Conservation (phyloP, 1,284 basidiomycete genomes). For the Marasmius tenuissimus region DNA sequence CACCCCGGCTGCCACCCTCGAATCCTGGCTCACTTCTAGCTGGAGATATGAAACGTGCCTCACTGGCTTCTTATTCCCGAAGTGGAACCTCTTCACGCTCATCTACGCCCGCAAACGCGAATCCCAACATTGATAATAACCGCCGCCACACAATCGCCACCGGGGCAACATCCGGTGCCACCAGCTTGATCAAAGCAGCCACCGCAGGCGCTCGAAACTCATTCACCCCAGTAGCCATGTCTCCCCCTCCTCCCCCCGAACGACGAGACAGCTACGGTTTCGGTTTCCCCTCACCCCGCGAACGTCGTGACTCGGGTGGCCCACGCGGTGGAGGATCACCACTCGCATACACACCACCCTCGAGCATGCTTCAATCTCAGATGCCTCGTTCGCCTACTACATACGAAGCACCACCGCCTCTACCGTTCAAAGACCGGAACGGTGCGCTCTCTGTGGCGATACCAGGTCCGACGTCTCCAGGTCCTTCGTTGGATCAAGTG, state of each 20-base stretch:
- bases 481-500: conserved; percentile 11
- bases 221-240: not conserved
- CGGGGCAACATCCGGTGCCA: not conserved
- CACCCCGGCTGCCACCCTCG: not conserved
- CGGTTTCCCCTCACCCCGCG: not conserved
- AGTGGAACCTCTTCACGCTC: not conserved
- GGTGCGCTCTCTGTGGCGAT: not conserved
- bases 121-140: not conserved
- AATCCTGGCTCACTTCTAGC: not conserved
- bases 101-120: not conserved
- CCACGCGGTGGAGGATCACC: not conserved
- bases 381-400: conserved; percentile 49
- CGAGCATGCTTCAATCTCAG: conserved; percentile 19
- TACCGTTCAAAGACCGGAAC: conserved; percentile 17
- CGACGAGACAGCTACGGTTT: not conserved
- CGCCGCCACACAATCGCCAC: not conserved
- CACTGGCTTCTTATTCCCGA: not conserved
- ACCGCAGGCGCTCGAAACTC: not conserved
- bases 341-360: conserved; percentile 22
- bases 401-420: conserved; percentile 44
- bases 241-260: not conserved
- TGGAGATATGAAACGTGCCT: not conserved
- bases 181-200: not conserved
- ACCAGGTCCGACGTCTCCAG: conserved; percentile 11
- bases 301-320: not conserved